These are phyloP conservation scores for Dendrobium huoshanense DNA, from an alignment of 106 monocot species.

Conservation along the genomic window DNA sequence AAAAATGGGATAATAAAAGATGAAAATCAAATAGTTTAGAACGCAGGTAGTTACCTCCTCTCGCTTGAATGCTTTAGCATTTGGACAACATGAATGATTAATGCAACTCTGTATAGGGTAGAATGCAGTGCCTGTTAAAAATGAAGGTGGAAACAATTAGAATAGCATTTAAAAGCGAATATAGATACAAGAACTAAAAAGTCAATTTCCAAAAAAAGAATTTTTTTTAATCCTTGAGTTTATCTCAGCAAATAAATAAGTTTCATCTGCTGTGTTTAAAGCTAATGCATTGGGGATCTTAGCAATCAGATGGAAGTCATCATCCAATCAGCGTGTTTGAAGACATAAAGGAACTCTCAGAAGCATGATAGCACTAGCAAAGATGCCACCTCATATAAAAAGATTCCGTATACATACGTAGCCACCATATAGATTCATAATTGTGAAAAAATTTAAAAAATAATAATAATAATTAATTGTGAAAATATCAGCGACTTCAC, in stretches of 20 bases:
- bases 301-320: background rate
- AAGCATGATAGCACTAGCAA: background rate
- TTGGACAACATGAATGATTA: slow-evolving; percentile 95
- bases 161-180: background rate
- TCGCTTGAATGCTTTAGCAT: slow-evolving; percentile 96
- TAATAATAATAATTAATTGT: no score
- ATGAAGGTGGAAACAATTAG: background rate
- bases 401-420: background rate
- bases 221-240: background rate
- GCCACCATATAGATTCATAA: background rate
- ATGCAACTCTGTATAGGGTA: slow-evolving; percentile 95
- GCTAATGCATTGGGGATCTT: background rate
- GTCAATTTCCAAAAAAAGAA: background rate
- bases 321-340: background rate
- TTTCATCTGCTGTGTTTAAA: background rate
- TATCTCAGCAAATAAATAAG: background rate
- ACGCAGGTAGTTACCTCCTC: slow-evolving; percentile 56
- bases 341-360: background rate
- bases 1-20: background rate
- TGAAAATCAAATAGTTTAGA: background rate
- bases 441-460: no score
- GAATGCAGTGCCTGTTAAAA: slow-evolving; percentile 72
- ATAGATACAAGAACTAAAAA: background rate
- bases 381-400: background rate
- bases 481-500: background rate